Base-by-base conservation (phyloP, 2,329 filamentous ascomycete species). In the Botrytis squamosa region DNA sequence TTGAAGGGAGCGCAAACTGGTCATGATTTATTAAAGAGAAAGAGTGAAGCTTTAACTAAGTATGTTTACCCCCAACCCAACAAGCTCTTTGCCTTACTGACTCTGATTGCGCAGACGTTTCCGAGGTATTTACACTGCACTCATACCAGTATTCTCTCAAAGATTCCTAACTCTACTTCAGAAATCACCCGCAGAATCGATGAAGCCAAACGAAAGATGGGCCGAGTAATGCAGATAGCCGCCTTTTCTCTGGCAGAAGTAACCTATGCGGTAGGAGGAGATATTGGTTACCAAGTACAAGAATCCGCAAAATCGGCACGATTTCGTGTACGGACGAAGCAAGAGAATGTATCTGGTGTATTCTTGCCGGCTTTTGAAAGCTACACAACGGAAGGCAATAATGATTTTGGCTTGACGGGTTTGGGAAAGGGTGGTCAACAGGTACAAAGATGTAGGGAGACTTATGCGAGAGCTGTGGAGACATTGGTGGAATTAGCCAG, bases 141-240 rank as follows among this genome's bases (percentile, higher is more conserved):
- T 12, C 1, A 3, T 46, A n/a, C n/a, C 36, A 29, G 29, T 63
- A 9, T 38, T 42, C 42, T 9, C 42, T 4, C 44, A 29, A 8
- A 44, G 14, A 33, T 42, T n/a, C 63, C 76, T 74, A 72, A 78
- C 25, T 6, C n/a, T 25, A 16, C 14, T n/a, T 25, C 82, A 93
- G 96, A 99, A 81, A 99, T 99, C 81, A 98, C 96, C 68, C 90
- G 91, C 82, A 92, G 96, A 81, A 99, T 99, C 84, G 95, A 99
- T 85, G 96, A 99, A 84, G 96, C 96, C 60, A 99, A 99, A 85
- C 93, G 95, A 80, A 99, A 99, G 86, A 99, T 99, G 95, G 96
- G 96, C 74, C 90, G 95, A 49, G 96, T 99, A 55, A 99, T 99
- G 96, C 95, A 98, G 84, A 97, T 99, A 81, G 96, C 96, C 59